Evolutionary conservation across 2,329 filamentous ascomycete genomes (phyloP).

Genomic region (Fusarium siculi): DNA sequence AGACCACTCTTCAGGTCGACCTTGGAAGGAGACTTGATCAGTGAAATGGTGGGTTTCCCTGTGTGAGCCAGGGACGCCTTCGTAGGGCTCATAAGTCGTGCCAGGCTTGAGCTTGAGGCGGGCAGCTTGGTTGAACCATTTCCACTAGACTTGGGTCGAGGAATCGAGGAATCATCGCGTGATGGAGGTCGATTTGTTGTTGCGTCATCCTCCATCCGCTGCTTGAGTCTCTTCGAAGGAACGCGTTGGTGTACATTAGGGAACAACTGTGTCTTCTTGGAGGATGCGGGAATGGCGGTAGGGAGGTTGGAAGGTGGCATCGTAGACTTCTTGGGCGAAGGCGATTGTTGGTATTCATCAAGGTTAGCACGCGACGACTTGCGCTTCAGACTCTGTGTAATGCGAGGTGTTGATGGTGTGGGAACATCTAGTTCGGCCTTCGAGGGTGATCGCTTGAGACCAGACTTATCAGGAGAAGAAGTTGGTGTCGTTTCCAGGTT

Average conservation of each 20-base stretch:
- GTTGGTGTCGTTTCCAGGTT: constrained; percentile 52
- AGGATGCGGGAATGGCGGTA: constrained; percentile 32
- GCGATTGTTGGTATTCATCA: constrained; percentile 46
- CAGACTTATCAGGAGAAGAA: constrained; percentile 46
- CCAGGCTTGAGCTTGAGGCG: constrained; percentile 60
- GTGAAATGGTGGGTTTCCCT: constrained; percentile 44
- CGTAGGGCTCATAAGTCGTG: constrained; percentile 79
- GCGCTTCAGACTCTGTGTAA: constrained; percentile 52
- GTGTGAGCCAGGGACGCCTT: constrained; percentile 70
- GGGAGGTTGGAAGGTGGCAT: constrained; percentile 37
- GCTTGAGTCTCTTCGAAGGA: constrained; percentile 77
- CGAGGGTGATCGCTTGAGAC: constrained; percentile 63
- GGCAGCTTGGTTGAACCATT: constrained; percentile 45
- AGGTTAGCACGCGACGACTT: constrained; percentile 46
- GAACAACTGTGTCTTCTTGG: constrained; percentile 28
- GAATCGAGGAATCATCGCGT: constrained; percentile 60
- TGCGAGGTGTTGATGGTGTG: constrained; percentile 56
- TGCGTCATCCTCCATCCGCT: constrained; percentile 73
- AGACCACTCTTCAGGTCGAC: constrained; percentile 51
- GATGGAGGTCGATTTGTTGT: constrained; percentile 72
- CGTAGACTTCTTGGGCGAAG: constrained; percentile 44
- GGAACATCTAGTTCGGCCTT: constrained; percentile 64
- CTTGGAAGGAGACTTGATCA: constrained; percentile 59
- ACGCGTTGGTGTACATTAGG: constrained; percentile 39
- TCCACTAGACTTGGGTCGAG: constrained; percentile 55